A percentile compares a stretch with the other conserved stretches of the same genome.
Evolutionary conservation across 2,329 filamentous ascomycete species (phyloP).

Genomic region (Rhynchosporium secalis): DNA sequence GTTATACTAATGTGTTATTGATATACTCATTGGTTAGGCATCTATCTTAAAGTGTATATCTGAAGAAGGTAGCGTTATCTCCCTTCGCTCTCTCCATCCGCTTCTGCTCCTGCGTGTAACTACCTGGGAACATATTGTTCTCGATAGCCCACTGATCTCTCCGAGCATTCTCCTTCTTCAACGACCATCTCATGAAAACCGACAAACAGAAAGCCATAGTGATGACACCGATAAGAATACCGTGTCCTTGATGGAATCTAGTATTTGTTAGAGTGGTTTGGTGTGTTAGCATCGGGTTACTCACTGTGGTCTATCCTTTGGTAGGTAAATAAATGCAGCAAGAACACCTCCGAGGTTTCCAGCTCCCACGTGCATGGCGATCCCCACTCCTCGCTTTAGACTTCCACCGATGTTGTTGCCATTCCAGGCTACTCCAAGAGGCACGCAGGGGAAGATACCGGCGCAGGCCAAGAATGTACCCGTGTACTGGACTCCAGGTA

Average conservation of each 20-base stretch:
- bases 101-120: constrained; percentile 17
- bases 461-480: constrained; percentile 78
- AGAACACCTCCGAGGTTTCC: constrained; percentile 79
- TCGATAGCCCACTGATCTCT: constrained; percentile 17
- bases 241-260: constrained; percentile 21
- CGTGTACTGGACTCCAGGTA: constrained; percentile 72
- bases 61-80: constrained; percentile 19
- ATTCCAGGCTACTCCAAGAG: constrained; percentile 83
- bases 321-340: constrained; percentile 50
- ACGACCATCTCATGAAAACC: constrained; percentile 13
- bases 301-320: constrained; percentile 40
- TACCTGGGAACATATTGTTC: constrained; percentile 11
- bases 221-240: constrained; percentile 15
- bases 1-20: no score
- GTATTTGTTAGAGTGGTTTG: not conserved
- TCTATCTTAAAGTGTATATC: constrained; percentile 14
- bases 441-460: constrained; percentile 81
- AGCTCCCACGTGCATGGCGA: constrained; percentile 87
- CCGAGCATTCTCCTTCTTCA: constrained; percentile 15
- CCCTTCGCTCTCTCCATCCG: constrained; percentile 8
- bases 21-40: not conserved
- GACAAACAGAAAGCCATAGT: constrained; percentile 14
- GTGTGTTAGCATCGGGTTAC: not conserved
- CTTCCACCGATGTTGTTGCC: constrained; percentile 89
- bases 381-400: constrained; percentile 84